Conservation (phyloP, 2,329 filamentous ascomycete genomes). For the Scedosporium apiospermum region DNA sequence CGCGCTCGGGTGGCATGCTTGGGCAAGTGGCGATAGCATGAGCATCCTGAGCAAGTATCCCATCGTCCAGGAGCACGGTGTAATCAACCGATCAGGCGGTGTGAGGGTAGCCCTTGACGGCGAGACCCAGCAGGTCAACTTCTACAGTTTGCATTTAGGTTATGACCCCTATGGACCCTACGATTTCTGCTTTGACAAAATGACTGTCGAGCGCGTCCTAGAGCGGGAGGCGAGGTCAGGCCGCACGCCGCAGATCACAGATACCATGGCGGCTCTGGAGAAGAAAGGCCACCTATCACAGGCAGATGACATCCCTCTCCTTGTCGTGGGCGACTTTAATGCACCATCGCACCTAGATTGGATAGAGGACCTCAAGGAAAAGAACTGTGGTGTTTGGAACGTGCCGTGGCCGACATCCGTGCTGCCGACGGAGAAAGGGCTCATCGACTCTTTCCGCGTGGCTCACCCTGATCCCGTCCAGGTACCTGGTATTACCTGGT, state of each 20-base stretch:
- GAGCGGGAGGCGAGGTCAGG: constrained; percentile 24
- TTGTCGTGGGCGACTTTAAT: constrained; percentile 32
- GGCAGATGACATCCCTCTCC: constrained; percentile 22
- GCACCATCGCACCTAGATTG: constrained; percentile 34
- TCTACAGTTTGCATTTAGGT: constrained; percentile 27
- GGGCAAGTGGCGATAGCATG: constrained; percentile 20
- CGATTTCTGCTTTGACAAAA: constrained; percentile 29
- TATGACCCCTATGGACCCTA: constrained; percentile 32
- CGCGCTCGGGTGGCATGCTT: constrained; percentile 28
- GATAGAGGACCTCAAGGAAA: constrained; percentile 20
- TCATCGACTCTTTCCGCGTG: constrained; percentile 30
- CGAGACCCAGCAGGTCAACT: constrained; percentile 18
- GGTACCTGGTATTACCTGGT: constrained; percentile 28
- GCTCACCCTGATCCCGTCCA: constrained; percentile 23
- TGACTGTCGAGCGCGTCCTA: constrained; percentile 22
- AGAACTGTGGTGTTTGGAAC: constrained; percentile 24
- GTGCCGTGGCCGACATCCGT: constrained; percentile 29
- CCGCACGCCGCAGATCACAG: constrained; percentile 26
- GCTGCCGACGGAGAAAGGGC: constrained; percentile 21
- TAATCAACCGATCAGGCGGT: constrained; percentile 18
- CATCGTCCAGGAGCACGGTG: constrained; percentile 19
- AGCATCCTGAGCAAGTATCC: constrained; percentile 29
- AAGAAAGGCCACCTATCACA: constrained; percentile 15
- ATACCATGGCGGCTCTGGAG: constrained; percentile 23
- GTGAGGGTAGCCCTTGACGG: constrained; percentile 26